A percentile compares a stretch with the other conserved stretches of the same genome.
Conservation (phyloP, 2,329 filamentous ascomycete species). For the Pyrenophora graminea region DNA sequence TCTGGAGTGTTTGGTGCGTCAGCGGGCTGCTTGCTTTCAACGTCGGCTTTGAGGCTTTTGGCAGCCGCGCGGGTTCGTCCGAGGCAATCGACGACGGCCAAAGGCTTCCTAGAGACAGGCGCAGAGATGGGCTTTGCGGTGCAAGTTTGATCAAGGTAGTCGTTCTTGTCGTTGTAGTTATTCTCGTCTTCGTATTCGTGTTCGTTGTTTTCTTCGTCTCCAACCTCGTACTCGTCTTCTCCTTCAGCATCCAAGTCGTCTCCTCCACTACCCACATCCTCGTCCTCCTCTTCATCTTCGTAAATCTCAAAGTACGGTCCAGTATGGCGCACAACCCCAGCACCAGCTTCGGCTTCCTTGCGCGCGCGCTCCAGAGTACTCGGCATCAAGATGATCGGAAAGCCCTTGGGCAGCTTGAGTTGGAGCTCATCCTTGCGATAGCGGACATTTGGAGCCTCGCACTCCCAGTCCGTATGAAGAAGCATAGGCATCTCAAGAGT, state of each 20-base stretch:
- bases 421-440: conserved; percentile 2
- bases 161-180: neutral
- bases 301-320: conserved; percentile 1
- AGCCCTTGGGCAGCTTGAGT: conserved; percentile 8
- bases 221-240: neutral
- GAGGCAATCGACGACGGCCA: conserved; percentile 2
- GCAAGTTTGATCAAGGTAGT: neutral
- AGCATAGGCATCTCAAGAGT: neutral
- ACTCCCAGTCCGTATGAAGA: neutral
- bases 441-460: conserved; percentile 1
- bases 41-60: conserved; percentile 2
- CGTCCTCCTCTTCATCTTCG: neutral
- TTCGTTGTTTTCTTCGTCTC: neutral
- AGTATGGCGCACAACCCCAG: neutral
- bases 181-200: too few relatives aligned
- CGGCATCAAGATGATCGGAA: conserved; percentile 8
- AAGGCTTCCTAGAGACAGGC: neutral
- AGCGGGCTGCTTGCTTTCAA: neutral
- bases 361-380: conserved; percentile 5
- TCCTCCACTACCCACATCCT: neutral
- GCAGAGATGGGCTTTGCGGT: too few relatives aligned
- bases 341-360: conserved; percentile 2
- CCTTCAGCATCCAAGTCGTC: neutral
- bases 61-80: conserved; percentile 11
- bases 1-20: neutral